Percentiles rank a stretch among this genome's conserved stretches.
phyloP scores from a whole-genome alignment of 805 yeast species.

The Sugiyamaella qingdaonensis region DNA sequence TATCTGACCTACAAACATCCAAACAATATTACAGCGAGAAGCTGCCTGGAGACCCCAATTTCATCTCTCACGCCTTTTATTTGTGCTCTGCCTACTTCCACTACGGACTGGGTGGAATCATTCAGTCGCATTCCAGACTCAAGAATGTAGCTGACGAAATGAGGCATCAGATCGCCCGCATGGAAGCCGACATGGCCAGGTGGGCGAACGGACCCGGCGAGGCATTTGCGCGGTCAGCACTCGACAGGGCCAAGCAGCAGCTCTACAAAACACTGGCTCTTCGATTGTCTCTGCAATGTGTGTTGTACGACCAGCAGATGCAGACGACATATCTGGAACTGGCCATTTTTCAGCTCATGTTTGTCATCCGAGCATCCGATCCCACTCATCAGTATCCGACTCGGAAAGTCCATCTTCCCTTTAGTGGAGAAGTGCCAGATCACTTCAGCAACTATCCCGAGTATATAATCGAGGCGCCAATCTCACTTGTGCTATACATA shows the following conservation, averaged over 20 bases:
- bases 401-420: conserved; percentile 13
- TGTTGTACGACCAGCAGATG: conserved; percentile 52
- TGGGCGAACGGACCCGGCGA: conserved; percentile 18
- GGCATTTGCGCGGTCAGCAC: conserved; percentile 17
- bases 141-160: conserved; percentile 46
- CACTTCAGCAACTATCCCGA: conserved; percentile 89
- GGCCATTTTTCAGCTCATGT: conserved; percentile 68
- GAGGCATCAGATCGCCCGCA: conserved; percentile 46
- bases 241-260: conserved; percentile 46
- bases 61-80: conserved; percentile 88
- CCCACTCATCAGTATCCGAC: conserved; percentile 47
- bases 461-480: conserved; percentile 73
- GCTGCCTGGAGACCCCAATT: conserved; percentile 45
- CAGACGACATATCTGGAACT: conserved; percentile 73
- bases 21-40: conserved; percentile 47
- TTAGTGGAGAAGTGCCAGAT: conserved; percentile 8
- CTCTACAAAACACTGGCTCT: conserved; percentile 39
- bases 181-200: conserved; percentile 39
- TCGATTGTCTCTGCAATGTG: conserved; percentile 57
- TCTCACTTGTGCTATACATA: conserved; percentile 52
- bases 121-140: conserved; percentile 52
- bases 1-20: conserved; percentile 70
- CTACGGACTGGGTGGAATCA: conserved; percentile 83
- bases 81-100: conserved; percentile 74
- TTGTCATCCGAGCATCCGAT: conserved; percentile 67